Percentiles rank a stretch among this genome's conserved stretches.
These are phyloP conservation scores for Immersiporthe knoxdaviesiana DNA, from an alignment of 2,329 filamentous ascomycete species.

Conservation along the genomic window DNA sequence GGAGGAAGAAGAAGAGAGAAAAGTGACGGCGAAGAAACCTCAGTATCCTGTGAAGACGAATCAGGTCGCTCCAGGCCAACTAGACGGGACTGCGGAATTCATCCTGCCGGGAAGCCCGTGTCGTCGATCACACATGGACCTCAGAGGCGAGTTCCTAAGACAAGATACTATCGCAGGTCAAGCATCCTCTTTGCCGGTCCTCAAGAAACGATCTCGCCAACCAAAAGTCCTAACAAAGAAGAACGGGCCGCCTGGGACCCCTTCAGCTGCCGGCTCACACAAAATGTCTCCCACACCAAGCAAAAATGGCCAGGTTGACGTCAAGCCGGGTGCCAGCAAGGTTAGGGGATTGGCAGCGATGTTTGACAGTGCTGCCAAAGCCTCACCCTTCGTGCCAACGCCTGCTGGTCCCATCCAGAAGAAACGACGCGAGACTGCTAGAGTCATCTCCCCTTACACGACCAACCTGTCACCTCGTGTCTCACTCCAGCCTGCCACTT, in stretches of 20 bases:
- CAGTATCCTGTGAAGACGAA: background rate
- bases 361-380: conserved; percentile 47
- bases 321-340: conserved; percentile 36
- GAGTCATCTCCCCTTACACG: conserved; percentile 27
- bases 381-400: conserved; percentile 32
- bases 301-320: conserved; percentile 8
- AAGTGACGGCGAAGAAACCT: background rate
- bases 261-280: conserved; percentile 24
- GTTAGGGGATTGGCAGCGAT: conserved; percentile 57
- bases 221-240: conserved; percentile 14
- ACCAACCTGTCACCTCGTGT: conserved; percentile 25
- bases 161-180: conserved; percentile 1
- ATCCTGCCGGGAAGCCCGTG: conserved; percentile 8
- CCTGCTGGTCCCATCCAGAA: conserved; percentile 9
- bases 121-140: conserved; percentile 17
- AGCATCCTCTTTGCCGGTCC: conserved; percentile 11
- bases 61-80: conserved; percentile 17
- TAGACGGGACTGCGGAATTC: conserved; percentile 23
- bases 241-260: conserved; percentile 6
- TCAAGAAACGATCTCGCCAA: conserved; percentile 7
- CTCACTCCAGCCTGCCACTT: conserved; percentile 18
- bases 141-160: conserved; percentile 4
- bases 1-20: too few relatives aligned
- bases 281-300: conserved; percentile 17
- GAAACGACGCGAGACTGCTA: conserved; percentile 23